Evolutionary conservation across 2,329 filamentous ascomycete species (phyloP), one percentile per base, ranked within the genome.

Genomic region (Colletotrichum tamarilloi): DNA sequence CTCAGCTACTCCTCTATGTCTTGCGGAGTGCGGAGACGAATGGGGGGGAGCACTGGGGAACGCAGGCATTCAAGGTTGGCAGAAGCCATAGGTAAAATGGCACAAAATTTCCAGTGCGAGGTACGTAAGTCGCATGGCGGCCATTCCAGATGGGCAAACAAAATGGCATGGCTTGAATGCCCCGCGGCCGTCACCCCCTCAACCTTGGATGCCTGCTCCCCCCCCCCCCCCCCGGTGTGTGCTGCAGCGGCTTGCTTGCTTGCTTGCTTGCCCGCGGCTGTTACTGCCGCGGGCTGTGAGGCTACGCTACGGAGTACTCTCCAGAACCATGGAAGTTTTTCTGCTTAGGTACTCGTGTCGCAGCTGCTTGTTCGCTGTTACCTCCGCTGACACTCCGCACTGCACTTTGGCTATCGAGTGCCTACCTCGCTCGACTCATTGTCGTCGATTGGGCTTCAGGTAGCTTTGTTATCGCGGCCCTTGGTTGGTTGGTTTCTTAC

Each of bases 131-230:
- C 35, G 35, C 19, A 42, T 42, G 55, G 22, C 42, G 24, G 62
- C 9, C 65, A 72, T 72, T 68, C 69, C 70, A 65, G 42, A 73
- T 73, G 70, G 64, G 66, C 59, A 73, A 73, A 64, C n/a, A 49
- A 52, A 73, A 70, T 73, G 35, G 70, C 71, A 70, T 73, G 62
- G 26, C 60, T 22, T 56, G 42, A 66, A 66, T 73, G 71, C 71
- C 71, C 71, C 71, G 71, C 71, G 67, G 52, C 42, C 42, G 8
- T 69, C 66, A 49, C 62, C 67, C 70, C 71, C 71, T 66, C 56
- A 70, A 73, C 71, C 70, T 70, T 60, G 69, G 62, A 46, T 55
- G 46, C 57, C 32, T 42, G 32, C 57, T 1, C 4, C 4, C 57
- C 53, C 16, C 26, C 35, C 30, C 8, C n/a, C n/a, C n/a, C n/a